Evolutionary conservation across 371 early-diverging fungal genomes (phyloP), one percentile per base, ranked within the genome.

Genomic region (Mucor ambiguus): DNA sequence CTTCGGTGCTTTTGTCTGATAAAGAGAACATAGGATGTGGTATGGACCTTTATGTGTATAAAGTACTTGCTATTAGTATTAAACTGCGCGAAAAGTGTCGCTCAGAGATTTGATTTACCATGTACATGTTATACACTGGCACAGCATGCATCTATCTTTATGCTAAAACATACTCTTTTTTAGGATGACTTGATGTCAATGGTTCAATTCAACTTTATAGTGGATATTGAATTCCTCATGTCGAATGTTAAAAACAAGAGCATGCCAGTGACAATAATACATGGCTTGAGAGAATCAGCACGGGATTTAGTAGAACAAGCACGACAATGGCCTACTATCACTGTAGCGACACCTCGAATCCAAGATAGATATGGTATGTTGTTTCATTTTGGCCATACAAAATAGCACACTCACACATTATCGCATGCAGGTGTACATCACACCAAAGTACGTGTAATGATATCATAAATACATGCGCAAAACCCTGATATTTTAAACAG

Each of bases 201-300:
- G 55, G 63, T 63, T 28, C 63, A 63, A 41, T 55, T 63, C n/a
- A 63, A 63, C 38, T 63, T 63, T 28, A 20, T 63, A 20, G 20
- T 63, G 20, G 55, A 63, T 55, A 3, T 63, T 18, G 63, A 38
- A 1, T 63, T 28, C 55, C 38, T 63, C 16, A 52, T 55, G 41
- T 54, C 41, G 3, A 20, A 55, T 28, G 38, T 55, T 29, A 35
- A 55, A 28, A 24, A 38, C 16, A 14, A 33, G n/a, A 29, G 37
- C 11, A 63, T 63, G 3, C 63, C 63, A n/a, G 28, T 63, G 12
- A 41, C 48, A 3, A 20, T 63, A n/a, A n/a, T 63, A 10, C 63
- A 63, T 29, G 63, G 63, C 6, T 26, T 49, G 38, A 52, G 38
- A n/a, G 35, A 52, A 14, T 44, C 46, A n/a, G 43, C 60, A 30